Base-by-base conservation (phyloP, 2,329 filamentous ascomycete species). In the Aspergillus aculeatinus region DNA sequence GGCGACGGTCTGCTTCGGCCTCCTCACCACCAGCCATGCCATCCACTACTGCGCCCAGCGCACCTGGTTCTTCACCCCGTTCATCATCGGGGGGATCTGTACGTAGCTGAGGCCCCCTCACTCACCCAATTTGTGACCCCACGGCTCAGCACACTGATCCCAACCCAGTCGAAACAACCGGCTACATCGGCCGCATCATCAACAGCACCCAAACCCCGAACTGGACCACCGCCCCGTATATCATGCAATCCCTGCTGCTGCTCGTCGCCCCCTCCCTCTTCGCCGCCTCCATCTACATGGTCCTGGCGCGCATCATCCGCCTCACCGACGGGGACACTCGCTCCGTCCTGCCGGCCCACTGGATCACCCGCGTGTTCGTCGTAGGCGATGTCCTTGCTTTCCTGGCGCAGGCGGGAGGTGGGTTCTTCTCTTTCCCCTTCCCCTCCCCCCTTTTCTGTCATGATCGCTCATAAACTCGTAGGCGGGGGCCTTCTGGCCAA, bases 51-150 rank as follows among this genome's bases (percentile, higher is more conserved):
- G 39, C 12, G 35, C 51, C 14, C 51, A 54, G 51, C 33, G 35
- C 27, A 54, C 35, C 39, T 54, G 35, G 51, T 54, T 47, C 51
- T 54, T 54, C 5, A 54, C 35, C n/a, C 51, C 51, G 10, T 54
- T 54, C 14, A n/a, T 54, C 16, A 42, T 54, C 3, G 51, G 51
- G 6, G 35, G 23, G 2, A 47, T 54, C 19, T 54, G 51, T 54
- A 54, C n/a, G 23, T 51, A 29, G 27, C 27, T 2, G 7, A 27
- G 6, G 7, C 4, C 33, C 31, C 31, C 33, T 14, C 23, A 4
- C 3, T 4, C 23, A 3, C 23, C 2, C 23, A 2, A 3, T 23
- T 1, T 23, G 2, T 23, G 1, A 23, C 23, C 23, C 23, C 23
- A 23, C 23, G 3, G 23, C 2, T 4, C 23, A 23, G 23, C 23